A percentile compares a stretch with the other conserved stretches of the same genome.
Evolutionary conservation across 2,329 filamentous ascomycete genomes (phyloP).

Genomic region (Colletotrichum camelliae): DNA sequence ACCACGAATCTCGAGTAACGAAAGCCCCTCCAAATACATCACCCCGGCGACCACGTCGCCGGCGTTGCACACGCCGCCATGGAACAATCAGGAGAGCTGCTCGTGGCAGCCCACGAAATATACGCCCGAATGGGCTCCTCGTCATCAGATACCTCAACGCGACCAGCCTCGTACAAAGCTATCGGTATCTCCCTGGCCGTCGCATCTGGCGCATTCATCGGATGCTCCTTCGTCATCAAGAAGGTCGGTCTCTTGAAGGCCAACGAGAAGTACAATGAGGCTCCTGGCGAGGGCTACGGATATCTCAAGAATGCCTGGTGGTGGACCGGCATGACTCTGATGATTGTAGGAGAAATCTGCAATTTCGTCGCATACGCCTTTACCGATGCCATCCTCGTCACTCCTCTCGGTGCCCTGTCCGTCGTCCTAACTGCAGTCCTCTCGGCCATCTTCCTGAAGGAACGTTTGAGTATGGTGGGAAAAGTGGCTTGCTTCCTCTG

Average conservation of each 20-base stretch:
- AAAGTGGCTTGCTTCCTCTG: constrained; percentile 97
- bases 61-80: constrained; percentile 1
- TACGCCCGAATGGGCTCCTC: constrained; percentile 21
- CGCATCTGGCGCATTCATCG: constrained; percentile 90
- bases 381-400: constrained; percentile 94
- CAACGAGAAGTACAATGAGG: constrained; percentile 95
- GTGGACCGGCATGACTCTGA: constrained; percentile 95
- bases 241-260: constrained; percentile 90
- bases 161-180: constrained; percentile 73
- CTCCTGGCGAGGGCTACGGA: constrained; percentile 93
- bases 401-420: constrained; percentile 86
- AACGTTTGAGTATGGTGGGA: constrained; percentile 91
- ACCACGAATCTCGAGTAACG: constrained; percentile 2
- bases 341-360: constrained; percentile 96
- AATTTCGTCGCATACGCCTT: constrained; percentile 98
- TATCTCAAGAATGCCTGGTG: constrained; percentile 95
- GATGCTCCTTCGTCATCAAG: constrained; percentile 93
- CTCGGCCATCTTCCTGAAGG: constrained; percentile 94
- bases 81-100: constrained; percentile 14
- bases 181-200: constrained; percentile 88
- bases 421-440: constrained; percentile 92
- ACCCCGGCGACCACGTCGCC: constrained; percentile 15
- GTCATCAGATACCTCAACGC: constrained; percentile 28
- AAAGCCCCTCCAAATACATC: not conserved
- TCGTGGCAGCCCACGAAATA: constrained; percentile 16